phyloP scores from a whole-genome alignment of 495 filamentous ascomycete genomes.

The Evernia prunastri region DNA sequence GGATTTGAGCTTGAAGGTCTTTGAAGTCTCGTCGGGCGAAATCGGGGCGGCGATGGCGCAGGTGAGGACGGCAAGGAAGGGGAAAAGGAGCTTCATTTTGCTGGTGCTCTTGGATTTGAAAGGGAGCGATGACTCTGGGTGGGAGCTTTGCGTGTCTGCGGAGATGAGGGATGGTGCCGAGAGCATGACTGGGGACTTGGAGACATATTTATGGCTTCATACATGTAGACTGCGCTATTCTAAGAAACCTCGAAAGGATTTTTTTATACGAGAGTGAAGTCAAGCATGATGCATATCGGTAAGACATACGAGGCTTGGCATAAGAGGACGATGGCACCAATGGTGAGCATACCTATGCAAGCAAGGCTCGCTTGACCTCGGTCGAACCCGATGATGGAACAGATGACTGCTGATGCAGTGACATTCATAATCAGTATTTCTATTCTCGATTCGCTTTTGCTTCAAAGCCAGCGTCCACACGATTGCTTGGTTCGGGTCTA shows the following conservation, averaged over 20 bases:
- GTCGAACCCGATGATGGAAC: not conserved
- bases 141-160: not conserved
- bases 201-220: not conserved
- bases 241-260: not conserved
- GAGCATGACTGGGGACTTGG: not conserved
- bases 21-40: not conserved
- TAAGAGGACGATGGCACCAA: not conserved
- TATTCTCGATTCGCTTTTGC: not conserved
- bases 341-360: not conserved
- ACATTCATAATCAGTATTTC: not conserved
- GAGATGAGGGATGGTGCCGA: not conserved
- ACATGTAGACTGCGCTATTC: not conserved
- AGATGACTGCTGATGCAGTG: not conserved
- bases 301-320: not conserved
- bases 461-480: not conserved
- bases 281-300: not conserved
- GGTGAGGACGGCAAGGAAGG: not conserved
- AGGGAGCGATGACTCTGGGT: not conserved
- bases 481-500: not conserved
- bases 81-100: not conserved
- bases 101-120: not conserved
- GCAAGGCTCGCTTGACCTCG: not conserved
- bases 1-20: constrained; percentile 12
- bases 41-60: not conserved
- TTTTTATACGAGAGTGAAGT: not conserved